Conservation (phyloP, 768 basidiomycete species). For the Boletus rex-veris region DNA sequence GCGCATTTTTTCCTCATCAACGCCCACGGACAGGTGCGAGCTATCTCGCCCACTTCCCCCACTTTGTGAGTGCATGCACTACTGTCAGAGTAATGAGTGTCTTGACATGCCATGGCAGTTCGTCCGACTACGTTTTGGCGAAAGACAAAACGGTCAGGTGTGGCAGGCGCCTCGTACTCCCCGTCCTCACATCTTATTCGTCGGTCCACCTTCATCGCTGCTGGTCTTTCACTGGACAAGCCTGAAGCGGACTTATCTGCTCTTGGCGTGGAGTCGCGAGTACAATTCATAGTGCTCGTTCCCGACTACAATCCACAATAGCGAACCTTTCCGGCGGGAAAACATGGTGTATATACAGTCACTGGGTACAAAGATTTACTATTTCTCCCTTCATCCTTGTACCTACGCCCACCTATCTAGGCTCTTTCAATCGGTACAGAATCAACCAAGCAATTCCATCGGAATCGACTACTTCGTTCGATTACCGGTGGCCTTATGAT, state of each 20-base stretch:
- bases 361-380: slow-evolving; percentile 11
- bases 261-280: slow-evolving; percentile 56
- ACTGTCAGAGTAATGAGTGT: neutral
- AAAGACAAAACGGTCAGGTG: slow-evolving; percentile 66
- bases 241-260: slow-evolving; percentile 60
- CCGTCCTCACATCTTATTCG: slow-evolving; percentile 72
- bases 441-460: slow-evolving; percentile 16
- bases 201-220: slow-evolving; percentile 75
- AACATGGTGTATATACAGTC: slow-evolving; percentile 20
- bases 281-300: slow-evolving; percentile 37
- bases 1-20: slow-evolving; percentile 15
- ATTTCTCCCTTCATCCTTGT: neutral
- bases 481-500: slow-evolving; percentile 40
- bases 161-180: slow-evolving; percentile 66
- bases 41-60: slow-evolving; percentile 60
- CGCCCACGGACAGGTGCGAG: slow-evolving; percentile 31
- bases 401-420: slow-evolving; percentile 7
- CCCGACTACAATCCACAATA: slow-evolving; percentile 37
- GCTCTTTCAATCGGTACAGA: slow-evolving; percentile 4
- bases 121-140: slow-evolving; percentile 85
- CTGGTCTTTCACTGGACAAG: slow-evolving; percentile 63
- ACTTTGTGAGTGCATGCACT: slow-evolving; percentile 46
- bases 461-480: slow-evolving; percentile 22
- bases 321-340: neutral
- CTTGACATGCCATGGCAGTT: slow-evolving; percentile 39